Evolutionary conservation across 352 stramenopile genomes (phyloP).

Genomic region (Elongisporangium senticosum): DNA sequence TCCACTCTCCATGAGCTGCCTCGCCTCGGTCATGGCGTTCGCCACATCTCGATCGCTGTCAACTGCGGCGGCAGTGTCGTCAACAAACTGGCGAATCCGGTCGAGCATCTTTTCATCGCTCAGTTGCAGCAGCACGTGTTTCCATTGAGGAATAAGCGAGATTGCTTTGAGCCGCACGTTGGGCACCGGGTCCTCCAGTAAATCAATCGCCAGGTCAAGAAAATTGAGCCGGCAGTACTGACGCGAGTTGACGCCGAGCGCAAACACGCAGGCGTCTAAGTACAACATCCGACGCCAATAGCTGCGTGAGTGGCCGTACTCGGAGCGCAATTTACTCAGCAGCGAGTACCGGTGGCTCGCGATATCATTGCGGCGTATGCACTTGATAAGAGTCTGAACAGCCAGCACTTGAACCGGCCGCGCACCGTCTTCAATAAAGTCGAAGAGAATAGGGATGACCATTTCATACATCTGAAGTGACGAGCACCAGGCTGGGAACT

Average conservation of each 20-base stretch:
- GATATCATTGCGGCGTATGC: slow-evolving; percentile 64
- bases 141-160: slow-evolving; percentile 59
- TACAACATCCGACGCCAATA: slow-evolving; percentile 76
- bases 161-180: slow-evolving; percentile 77
- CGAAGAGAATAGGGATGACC: slow-evolving; percentile 72
- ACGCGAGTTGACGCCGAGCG: slow-evolving; percentile 57
- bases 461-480: slow-evolving; percentile 65
- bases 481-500: slow-evolving; percentile 54
- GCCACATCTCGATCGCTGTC: slow-evolving; percentile 70
- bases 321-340: slow-evolving; percentile 55
- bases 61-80: slow-evolving; percentile 29
- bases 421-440: slow-evolving; percentile 69
- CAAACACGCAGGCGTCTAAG: slow-evolving; percentile 59
- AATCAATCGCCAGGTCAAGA: slow-evolving; percentile 65
- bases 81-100: slow-evolving; percentile 61
- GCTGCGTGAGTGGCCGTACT: slow-evolving; percentile 69
- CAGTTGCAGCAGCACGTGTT: slow-evolving; percentile 40
- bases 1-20: slow-evolving; percentile 34
- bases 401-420: slow-evolving; percentile 67
- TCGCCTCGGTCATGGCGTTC: slow-evolving; percentile 36
- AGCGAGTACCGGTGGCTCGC: slow-evolving; percentile 64
- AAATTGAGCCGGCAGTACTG: slow-evolving; percentile 76
- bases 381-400: slow-evolving; percentile 57
- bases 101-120: slow-evolving; percentile 70
- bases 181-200: slow-evolving; percentile 65